phyloP scores from a whole-genome alignment of 768 basidiomycete genomes.

The Hygrophorus pudorinus region DNA sequence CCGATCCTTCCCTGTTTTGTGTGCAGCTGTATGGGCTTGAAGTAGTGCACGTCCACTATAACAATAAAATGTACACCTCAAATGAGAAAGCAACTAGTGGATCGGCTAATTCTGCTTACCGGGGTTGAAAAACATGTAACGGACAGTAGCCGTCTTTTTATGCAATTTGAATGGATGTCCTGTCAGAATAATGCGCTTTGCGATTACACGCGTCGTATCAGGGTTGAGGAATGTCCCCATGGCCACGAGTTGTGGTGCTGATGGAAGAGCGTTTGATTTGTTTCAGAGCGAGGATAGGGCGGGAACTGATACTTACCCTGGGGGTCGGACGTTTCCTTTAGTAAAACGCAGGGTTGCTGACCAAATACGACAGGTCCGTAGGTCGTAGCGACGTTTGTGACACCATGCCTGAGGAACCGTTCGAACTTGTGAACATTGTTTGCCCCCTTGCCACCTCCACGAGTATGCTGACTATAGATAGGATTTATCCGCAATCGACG shows the following conservation, averaged over 20 bases:
- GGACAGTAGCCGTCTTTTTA: constrained; percentile 92
- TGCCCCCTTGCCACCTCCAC: constrained; percentile 80
- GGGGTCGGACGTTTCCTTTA: constrained; percentile 56
- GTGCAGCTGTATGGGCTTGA: constrained; percentile 85
- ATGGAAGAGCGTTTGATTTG: constrained; percentile 5
- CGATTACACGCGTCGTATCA: constrained; percentile 84
- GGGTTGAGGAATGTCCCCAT: constrained; percentile 81
- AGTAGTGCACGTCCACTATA: constrained; percentile 81
- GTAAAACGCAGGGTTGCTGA: constrained; percentile 66
- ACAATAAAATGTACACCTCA: background rate
- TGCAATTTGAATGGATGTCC: constrained; percentile 97
- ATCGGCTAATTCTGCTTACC: constrained; percentile 36
- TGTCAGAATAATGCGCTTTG: constrained; percentile 91
- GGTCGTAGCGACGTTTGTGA: constrained; percentile 72
- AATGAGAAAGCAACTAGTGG: constrained; percentile 2
- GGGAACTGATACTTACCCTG: constrained; percentile 39
- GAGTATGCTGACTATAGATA: constrained; percentile 84
- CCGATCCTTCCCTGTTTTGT: constrained; percentile 88
- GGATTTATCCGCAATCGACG: constrained; percentile 80
- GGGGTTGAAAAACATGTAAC: constrained; percentile 97
- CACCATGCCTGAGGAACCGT: constrained; percentile 77
- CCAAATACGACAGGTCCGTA: constrained; percentile 90
- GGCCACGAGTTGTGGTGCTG: constrained; percentile 79
- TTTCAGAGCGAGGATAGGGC: background rate
- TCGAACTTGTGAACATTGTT: constrained; percentile 99